A percentile compares a stretch with the other conserved stretches of the same genome.
Conservation (phyloP, 140 eudicot genomes). For the Flaveria floridana region DNA sequence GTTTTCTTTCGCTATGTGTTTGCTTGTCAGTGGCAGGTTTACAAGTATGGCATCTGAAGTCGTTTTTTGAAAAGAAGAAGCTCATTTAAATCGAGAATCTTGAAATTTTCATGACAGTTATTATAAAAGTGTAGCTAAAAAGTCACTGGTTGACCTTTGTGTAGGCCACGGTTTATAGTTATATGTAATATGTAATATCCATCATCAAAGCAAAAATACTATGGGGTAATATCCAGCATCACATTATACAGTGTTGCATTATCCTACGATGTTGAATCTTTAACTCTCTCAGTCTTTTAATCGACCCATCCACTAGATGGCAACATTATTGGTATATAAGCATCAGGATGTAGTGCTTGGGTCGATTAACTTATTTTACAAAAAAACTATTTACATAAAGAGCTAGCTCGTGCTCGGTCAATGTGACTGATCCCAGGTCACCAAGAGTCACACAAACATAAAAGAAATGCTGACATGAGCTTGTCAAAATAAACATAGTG, state of each 20-base stretch:
- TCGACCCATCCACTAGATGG: not conserved
- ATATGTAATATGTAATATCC: not conserved
- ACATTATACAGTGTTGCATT: not conserved
- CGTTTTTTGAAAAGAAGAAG: constrained; percentile 93
- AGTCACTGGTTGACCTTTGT: not conserved
- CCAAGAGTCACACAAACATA: constrained; percentile 1
- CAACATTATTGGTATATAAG: not conserved
- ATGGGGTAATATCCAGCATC: not conserved
- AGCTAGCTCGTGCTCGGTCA: not conserved
- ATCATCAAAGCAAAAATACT: not conserved
- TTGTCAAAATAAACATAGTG: not conserved
- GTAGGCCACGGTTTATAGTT: constrained; percentile 7
- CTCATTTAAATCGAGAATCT: constrained; percentile 42
- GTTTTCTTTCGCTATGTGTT: constrained; percentile 63
- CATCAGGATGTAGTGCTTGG: not conserved
- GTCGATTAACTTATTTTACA: not conserved
- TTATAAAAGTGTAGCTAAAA: not conserved
- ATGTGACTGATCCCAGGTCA: not conserved
- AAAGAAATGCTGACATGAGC: too few species aligned
- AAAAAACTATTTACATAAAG: not conserved
- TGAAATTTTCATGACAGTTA: not conserved
- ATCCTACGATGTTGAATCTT: not conserved
- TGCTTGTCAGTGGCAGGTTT: constrained; percentile 74
- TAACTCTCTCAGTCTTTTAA: not conserved
- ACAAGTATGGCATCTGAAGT: constrained; percentile 87